Evolutionary conservation across 192 early-diverging fungal genomes (phyloP), one percentile per base, ranked within the genome.

Genomic region (Umbelopsis isabellina): DNA sequence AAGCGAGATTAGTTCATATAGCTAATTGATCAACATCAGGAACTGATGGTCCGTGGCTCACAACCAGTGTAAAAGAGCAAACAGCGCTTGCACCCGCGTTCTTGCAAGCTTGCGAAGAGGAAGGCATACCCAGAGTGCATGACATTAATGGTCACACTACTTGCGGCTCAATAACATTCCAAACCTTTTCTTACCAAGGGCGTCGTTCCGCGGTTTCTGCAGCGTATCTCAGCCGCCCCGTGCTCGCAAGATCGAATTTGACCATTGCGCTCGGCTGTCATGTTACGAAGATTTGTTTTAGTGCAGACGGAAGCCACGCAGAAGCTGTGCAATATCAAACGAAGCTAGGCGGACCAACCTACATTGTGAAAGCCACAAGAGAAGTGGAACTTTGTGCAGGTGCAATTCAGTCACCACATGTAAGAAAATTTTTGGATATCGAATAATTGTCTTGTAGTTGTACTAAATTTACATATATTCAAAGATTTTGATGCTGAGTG

Each of bases 381-480:
- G 55, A 61, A 30, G 55, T 35, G 27, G 55, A 12, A 0, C 13
- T 61, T 11, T 35, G 55, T 35, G 55, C 55, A 3, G 55, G 55
- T 16, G 55, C 55, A 35, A 61, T 61, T n/a, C 55, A 61, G 13
- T 61, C 55, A 35, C 55, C 55, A 16, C 55, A 61, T 25, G 55
- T 61, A n/a, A 13, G 21, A 5, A 11, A 41, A 41, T 41, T 10
- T 41, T 41, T 37, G 35, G 37, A 9, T 30, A 30, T 6, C 37
- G 10, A 9, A 10, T 1, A 4, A 41, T 5, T 2, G 37, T 10
- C 10, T 41, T 41, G 37, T 10, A 41, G 5, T 10, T 6, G 13
- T 27, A 12, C 27, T 61, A 3, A 30, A 15, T 61, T 0, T 4
- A 12, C 27, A 61, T 22, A 10, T 41, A 41, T 37, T 35, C 30